These are phyloP conservation scores for Tetrahymena thermophila DNA, from an alignment of 73 alveolate species.

Conservation along the genomic window DNA sequence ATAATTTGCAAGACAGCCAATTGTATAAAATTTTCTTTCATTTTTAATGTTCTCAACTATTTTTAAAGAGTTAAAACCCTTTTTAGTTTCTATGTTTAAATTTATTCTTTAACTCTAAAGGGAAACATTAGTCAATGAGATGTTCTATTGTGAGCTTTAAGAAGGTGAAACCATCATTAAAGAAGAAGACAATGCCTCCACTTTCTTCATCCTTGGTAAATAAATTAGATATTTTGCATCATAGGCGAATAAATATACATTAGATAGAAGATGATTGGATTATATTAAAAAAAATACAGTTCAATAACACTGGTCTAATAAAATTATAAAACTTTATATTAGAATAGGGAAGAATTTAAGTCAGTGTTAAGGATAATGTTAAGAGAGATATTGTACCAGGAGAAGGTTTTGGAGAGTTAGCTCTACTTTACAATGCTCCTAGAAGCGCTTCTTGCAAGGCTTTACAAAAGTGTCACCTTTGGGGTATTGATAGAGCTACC, in stretches of 20 bases:
- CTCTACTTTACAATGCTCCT: conserved; percentile 52
- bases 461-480: conserved; percentile 31
- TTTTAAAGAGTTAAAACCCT: not conserved
- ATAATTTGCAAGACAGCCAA: conserved; percentile 14
- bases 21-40: not conserved
- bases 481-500: conserved; percentile 50
- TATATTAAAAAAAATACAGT: not conserved
- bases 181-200: conserved; percentile 33
- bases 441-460: conserved; percentile 46
- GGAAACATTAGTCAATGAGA: conserved; percentile 14
- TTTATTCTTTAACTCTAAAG: not conserved
- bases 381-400: conserved; percentile 32
- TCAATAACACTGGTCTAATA: not conserved
- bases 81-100: not conserved
- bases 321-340: not conserved
- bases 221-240: too few relatives aligned
- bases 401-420: conserved; percentile 50
- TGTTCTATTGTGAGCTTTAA: conserved; percentile 35
- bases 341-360: conserved; percentile 45
- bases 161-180: conserved; percentile 21
- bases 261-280: not conserved
- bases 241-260: not conserved
- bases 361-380: conserved; percentile 25
- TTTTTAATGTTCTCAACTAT: not conserved
- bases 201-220: conserved; percentile 37